Evolutionary conservation across 164 flowering plant genomes (phyloP), one percentile per base, ranked within the genome.

Genomic region (Liquidambar formosana): DNA sequence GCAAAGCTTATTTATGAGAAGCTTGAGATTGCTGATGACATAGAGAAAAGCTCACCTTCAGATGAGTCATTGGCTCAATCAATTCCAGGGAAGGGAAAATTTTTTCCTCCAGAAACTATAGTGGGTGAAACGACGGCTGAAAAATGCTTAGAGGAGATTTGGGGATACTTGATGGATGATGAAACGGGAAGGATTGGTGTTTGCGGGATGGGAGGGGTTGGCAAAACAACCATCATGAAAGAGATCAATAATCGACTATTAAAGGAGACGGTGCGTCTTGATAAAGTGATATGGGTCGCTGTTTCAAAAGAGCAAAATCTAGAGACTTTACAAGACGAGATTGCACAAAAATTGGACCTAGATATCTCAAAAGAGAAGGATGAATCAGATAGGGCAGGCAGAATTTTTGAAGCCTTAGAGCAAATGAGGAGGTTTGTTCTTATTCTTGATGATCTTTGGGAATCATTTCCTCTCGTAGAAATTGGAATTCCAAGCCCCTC

Each of bases 401-500:
- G 28, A 43, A 11, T 61, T 5, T 19, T 18, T 0, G 15, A 43
- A 3, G 23, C 64, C 23, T 61, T 61, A 10, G 8, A 18, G 18
- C 14, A 0, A n/a, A 38, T 10, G 12, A 43, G 12, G 25, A 18
- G 4, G 46, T n/a, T 61, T 9, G 47, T 61, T 13, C 22, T 61
- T 11, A 61, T 61, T 22, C 16, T 61, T 18, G 64, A 61, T 61
- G 45, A 38, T 41, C 28, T 61, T 44, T 61, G 48, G 64, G 1
- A n/a, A 38, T 0, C 48, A 41, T 61, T 61, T 41, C 15, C 64
- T 18, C 23, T 61, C 1, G 64, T 41, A 61, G 47, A 38, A 1
- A 41, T 61, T 19, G 64, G 64, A 18, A 61, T 61, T 41, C 64
- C 64, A 1, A 41, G 45, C 5, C 25, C 23, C 11, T 8, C 41